A percentile compares a stretch with the other conserved stretches of the same genome.
Conservation (phyloP, 1,139 yeast species). For the Pichia sp. region DNA sequence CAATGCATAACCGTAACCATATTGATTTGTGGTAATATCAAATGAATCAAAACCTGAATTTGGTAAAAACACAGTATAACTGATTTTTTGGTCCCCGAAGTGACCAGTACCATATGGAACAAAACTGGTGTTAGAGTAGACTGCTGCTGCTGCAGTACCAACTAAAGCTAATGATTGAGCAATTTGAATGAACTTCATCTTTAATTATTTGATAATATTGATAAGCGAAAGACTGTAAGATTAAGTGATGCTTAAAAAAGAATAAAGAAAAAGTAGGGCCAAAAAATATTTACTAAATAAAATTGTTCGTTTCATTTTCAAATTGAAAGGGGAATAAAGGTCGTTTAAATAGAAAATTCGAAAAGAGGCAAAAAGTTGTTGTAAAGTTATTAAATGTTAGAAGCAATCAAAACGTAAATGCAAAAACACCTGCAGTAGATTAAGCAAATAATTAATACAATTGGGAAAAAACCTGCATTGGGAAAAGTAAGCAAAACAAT, state of each 20-base stretch:
- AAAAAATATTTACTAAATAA: too few species aligned
- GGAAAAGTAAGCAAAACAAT: too few species aligned
- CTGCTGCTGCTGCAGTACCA: slow-evolving; percentile 14
- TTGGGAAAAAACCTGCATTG: too few species aligned
- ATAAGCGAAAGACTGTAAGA: slow-evolving; percentile 3
- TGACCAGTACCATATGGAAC: slow-evolving; percentile 23
- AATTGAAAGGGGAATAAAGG: not conserved
- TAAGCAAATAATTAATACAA: too few species aligned
- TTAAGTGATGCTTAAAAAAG: not conserved
- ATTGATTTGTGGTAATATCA: slow-evolving; percentile 19
- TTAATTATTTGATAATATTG: too few species aligned
- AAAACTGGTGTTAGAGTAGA: slow-evolving; percentile 15
- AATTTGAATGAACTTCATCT: slow-evolving; percentile 17
- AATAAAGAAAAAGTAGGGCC: not conserved
- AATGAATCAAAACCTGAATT: slow-evolving; percentile 18
- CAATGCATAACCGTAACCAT: slow-evolving; percentile 20
- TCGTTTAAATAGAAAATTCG: too few species aligned
- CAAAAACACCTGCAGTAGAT: too few species aligned
- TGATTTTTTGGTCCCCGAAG: slow-evolving; percentile 16
- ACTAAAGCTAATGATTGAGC: slow-evolving; percentile 18
- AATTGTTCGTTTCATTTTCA: too few species aligned
- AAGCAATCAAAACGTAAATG: too few species aligned
- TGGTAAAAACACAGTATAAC: slow-evolving; percentile 21
- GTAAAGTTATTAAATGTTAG: too few species aligned
- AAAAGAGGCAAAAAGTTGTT: too few species aligned